Percentiles rank a stretch among this genome's conserved stretches.
Evolutionary conservation across 2,329 filamentous ascomycete species (phyloP).

Genomic region (Ophiostoma quercus): DNA sequence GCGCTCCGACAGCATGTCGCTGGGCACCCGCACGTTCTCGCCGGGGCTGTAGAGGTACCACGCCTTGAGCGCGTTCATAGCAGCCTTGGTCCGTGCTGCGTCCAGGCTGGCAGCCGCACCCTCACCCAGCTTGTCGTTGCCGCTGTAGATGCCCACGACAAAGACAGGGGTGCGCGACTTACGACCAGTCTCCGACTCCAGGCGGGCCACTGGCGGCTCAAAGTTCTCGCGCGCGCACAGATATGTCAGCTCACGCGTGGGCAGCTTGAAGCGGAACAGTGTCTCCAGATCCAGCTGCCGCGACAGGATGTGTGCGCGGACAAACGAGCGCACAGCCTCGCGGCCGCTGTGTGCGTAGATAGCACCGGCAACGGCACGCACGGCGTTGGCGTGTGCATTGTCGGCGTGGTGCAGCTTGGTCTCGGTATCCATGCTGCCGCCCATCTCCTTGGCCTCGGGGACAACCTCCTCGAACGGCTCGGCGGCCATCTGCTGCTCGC

Average conservation of each 20-base stretch:
- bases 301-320: conserved; percentile 75
- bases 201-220: conserved; percentile 75
- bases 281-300: conserved; percentile 68
- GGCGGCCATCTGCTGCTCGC: conserved; percentile 25
- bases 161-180: conserved; percentile 80
- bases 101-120: conserved; percentile 74
- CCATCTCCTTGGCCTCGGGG: conserved; percentile 15
- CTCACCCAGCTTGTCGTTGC: conserved; percentile 85
- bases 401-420: conserved; percentile 31
- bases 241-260: conserved; percentile 74
- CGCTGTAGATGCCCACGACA: conserved; percentile 90
- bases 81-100: conserved; percentile 70
- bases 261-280: conserved; percentile 79
- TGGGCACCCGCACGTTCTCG: conserved; percentile 59
- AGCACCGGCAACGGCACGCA: conserved; percentile 76
- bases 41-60: conserved; percentile 95
- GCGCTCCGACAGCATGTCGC: conserved; percentile 59
- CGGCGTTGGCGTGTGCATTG: conserved; percentile 58
- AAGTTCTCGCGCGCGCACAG: conserved; percentile 88
- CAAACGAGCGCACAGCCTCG: conserved; percentile 73
- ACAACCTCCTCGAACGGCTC: conserved; percentile 11
- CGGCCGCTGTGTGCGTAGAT: conserved; percentile 81
- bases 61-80: conserved; percentile 78
- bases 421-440: conserved; percentile 27
- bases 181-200: conserved; percentile 87